Conservation (phyloP, 805 yeast genomes). For the Saccharomycopsis sp. region DNA sequence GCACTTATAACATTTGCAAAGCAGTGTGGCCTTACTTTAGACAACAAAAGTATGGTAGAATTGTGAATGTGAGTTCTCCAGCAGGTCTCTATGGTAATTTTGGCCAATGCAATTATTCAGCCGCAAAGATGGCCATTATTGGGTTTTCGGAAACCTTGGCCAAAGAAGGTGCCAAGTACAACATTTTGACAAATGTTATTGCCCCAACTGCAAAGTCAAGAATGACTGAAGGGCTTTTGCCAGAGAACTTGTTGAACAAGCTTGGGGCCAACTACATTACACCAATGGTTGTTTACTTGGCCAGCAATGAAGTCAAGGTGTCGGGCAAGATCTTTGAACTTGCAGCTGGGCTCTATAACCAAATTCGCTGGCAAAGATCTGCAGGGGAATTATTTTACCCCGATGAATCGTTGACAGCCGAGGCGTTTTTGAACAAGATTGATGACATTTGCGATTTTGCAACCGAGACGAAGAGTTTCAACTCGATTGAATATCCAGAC, state of each 20-base stretch:
- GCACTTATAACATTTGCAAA: conserved; percentile 74
- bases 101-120: conserved; percentile 93
- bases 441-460: conserved; percentile 51
- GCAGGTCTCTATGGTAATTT: conserved; percentile 96
- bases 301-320: conserved; percentile 39
- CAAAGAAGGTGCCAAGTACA: conserved; percentile 82
- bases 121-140: conserved; percentile 83
- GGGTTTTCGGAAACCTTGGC: conserved; percentile 93
- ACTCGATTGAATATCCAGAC: conserved; percentile 55
- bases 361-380: conserved; percentile 91
- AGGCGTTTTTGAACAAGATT: conserved; percentile 64
- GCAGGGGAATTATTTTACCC: conserved; percentile 80
- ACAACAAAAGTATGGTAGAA: conserved; percentile 79
- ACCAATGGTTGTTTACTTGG: conserved; percentile 78
- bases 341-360: conserved; percentile 90
- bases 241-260: conserved; percentile 72
- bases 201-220: conserved; percentile 94
- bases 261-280: conserved; percentile 83
- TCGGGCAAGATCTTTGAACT: conserved; percentile 79
- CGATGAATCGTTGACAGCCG: conserved; percentile 71
- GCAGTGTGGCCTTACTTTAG: conserved; percentile 91
- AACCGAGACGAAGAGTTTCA: conserved; percentile 44
- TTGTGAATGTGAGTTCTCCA: conserved; percentile 91
- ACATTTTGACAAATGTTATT: conserved; percentile 76
- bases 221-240: conserved; percentile 88